Base-by-base conservation (phyloP, 2,329 filamentous ascomycete genomes). In the Aspergillus clavatus region DNA sequence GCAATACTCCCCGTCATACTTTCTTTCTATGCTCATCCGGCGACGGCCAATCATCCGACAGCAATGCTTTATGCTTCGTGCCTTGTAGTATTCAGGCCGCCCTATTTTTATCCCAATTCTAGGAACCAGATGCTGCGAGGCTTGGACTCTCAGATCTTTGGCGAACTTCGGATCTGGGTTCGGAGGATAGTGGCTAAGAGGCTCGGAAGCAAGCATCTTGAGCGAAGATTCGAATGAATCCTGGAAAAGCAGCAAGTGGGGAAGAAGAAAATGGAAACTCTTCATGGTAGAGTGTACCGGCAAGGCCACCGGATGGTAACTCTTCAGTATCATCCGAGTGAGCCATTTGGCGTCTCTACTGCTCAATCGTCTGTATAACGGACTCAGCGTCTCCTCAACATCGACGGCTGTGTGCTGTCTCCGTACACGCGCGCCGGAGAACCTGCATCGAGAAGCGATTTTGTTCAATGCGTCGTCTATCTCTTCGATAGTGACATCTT, bases 1-100 rank as follows among this genome's bases (percentile, higher is more conserved):
- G 55, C 87, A 94, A 54, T 93, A 95, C 65, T 95, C 89, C 10
- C 87, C 89, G 57, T 95, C 89, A 50, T 94, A 81, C 61, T 95
- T 95, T 41, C 83, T 76, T 63, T 95, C 88, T 19, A 89, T 77
- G 46, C 84, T 87, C 78, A 90, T 81, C 10, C 70, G 77, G 12
- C 78, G 71, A 0, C 75, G 73, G 4, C 72, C 74, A 2, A 77
- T 72, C 72, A 91, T 79, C 14, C 81, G 73, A 16, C 87, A 66
- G 60, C 86, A 91, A 60, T 93, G 79, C 47, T 88, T 83, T 55
- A 91, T 84, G 52, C 82, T 84, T 40, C 83, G 74, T 7, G 76
- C 83, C 58, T 86, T 86, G 37, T 78, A 67, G 76, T 82, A 87
- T 1, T 72, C 69, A 29, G 83, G 80, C 16, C 83, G 73, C 12